Percentiles rank a stretch among this genome's conserved stretches.
Evolutionary conservation across 2,329 filamentous ascomycete genomes (phyloP).

Genomic region (Aspergillus aculeatinus): DNA sequence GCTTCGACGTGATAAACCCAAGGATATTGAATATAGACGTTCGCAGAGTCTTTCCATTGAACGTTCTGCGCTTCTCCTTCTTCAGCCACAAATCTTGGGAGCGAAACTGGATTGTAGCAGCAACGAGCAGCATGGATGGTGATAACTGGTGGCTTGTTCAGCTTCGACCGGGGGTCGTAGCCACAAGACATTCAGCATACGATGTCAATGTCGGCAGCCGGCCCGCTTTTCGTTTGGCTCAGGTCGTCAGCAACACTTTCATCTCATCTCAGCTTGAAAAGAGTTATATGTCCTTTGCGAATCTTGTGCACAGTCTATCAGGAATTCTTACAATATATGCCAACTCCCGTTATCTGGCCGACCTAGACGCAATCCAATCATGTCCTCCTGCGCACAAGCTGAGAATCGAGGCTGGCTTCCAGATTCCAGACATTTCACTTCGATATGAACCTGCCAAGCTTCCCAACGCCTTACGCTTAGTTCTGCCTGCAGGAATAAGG

Average conservation of each 20-base stretch:
- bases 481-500: slow-evolving; percentile 26
- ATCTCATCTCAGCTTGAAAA: slow-evolving; percentile 20
- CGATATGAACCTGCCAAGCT: slow-evolving; percentile 33
- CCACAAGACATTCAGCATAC: slow-evolving; percentile 12
- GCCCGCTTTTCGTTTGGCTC: slow-evolving; percentile 25
- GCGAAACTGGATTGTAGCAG: slow-evolving; percentile 68
- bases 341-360: slow-evolving; percentile 36
- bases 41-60: slow-evolving; percentile 61
- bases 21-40: slow-evolving; percentile 46
- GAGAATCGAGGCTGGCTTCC: slow-evolving; percentile 29
- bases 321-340: slow-evolving; percentile 40
- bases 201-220: slow-evolving; percentile 13
- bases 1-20: slow-evolving; percentile 40
- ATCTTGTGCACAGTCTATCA: slow-evolving; percentile 36
- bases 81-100: slow-evolving; percentile 72
- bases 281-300: slow-evolving; percentile 32
- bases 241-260: slow-evolving; percentile 31
- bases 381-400: slow-evolving; percentile 32
- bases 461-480: slow-evolving; percentile 31
- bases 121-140: slow-evolving; percentile 68
- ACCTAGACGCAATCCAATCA: slow-evolving; percentile 29
- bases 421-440: slow-evolving; percentile 37
- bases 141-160: slow-evolving; percentile 75
- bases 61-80: slow-evolving; percentile 65
- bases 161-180: slow-evolving; percentile 23